Evolutionary conservation across 805 yeast species (phyloP), one percentile per base, ranked within the genome.

Genomic region (Teunomyces funiuensis): DNA sequence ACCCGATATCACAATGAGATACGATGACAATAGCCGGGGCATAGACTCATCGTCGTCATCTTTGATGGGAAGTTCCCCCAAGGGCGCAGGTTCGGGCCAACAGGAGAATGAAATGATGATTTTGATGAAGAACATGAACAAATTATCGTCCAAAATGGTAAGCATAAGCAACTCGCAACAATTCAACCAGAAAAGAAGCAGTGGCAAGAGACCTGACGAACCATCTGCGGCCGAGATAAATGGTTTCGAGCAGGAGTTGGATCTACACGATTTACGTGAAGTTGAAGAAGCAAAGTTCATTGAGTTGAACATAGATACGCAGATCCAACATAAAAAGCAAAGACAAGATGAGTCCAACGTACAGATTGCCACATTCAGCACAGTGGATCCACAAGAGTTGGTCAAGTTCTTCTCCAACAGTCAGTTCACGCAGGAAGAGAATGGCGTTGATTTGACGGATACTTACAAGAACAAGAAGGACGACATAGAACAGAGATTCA

Each of bases 1-100:
- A 15, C 96, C 97, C 0, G 97, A 91, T 63, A 70, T 87, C 41
- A 91, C 97, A 5, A 91, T 91, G 98, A 73, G 76, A 42, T 74
- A 73, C 29, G 77, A 77, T 29, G 80, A 82, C 33, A 46, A 41
- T 27, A 30, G n/a, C 28, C 44, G 6, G 40, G n/a, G n/a, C n/a
- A 46, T 26, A 44, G 44, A 22, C 6, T 6, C 29, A 1, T 13
- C 36, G 1, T 11, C 42, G 3, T 16, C 39, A 7, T 18, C 20
- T 15, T 14, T 26, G 17, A 14, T 16, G 3, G 37, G 37, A 4
- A 28, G 27, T 6, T 17, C 22, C 11, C 40, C 4, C 42, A 40
- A 6, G 17, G 30, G 11, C 37, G 6, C 31, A 36, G 8, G 23
- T 26, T 16, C 33, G 10, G 20, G 33, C 20, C 28, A 45, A 42